Evolutionary conservation across 2,329 filamentous ascomycete genomes (phyloP), one percentile per base, ranked within the genome.

Genomic region (Alternaria sp.): DNA sequence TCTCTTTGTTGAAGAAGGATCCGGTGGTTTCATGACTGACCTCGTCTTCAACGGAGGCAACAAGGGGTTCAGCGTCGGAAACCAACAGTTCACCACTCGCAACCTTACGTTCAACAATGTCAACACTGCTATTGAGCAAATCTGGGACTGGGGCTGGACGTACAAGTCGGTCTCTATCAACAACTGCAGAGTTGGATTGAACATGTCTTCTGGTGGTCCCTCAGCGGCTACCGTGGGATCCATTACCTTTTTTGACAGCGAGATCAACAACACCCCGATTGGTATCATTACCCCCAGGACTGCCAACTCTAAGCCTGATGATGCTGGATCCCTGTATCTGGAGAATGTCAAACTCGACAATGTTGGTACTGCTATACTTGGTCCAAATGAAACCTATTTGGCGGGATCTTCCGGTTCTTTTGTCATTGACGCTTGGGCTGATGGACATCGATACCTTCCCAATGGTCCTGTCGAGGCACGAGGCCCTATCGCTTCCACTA

Each of bases 111-210:
- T 88, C 69, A 79, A 81, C 39, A 77, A 81, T 41, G 79, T 79
- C 17, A 75, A 79, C 1, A 86, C 83, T 0, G 84, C 82, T 2
- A 85, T 88, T 45, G 80, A 82, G 24, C 81, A 86, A 62, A 75
- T 84, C 9, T 88, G 85, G 85, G 78, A 85, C 58, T 88, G 86
- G 86, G 83, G 83, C 0, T 88, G 81, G 82, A 84, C 81, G 0
- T 85, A 83, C 58, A 80, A 82, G 59, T 78, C 78, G 4, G 70
- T 87, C 37, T 79, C 60, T 1, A 80, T 88, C 63, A 80, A 80
- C 51, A 84, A 85, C 67, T 86, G 84, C 66, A 70, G 73, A 2
- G 78, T 82, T 34, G 85, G 82, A 4, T 69, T 88, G 4, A 81
- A 84, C 48, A 83, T 87, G 65, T 69, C 71, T 23, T 64, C 68